Evolutionary conservation across 345 rosid genomes (phyloP), one percentile per base, ranked within the genome.

Genomic region (Firmiana major): DNA sequence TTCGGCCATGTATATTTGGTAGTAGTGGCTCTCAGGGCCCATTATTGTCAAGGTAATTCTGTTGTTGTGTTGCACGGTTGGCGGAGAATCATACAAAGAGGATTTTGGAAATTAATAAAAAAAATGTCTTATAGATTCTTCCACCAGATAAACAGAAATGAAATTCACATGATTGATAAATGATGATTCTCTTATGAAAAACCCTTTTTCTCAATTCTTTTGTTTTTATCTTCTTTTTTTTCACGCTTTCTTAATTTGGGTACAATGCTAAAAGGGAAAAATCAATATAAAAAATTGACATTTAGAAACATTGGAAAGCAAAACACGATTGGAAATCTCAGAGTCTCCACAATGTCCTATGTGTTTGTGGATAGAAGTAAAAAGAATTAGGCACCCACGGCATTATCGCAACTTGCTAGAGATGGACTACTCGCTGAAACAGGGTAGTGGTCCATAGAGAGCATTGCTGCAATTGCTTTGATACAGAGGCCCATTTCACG

Each of bases 331-430:
- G 19, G 58, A 19, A 53, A 53, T 53, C 22, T 17, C 9, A 19
- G 3, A 8, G 42, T 70, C 24, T 9, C 10, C 19, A 42, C 60
- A 16, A 17, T 51, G n/a, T 72, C 63, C 9, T n/a, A 11, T 26
- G 13, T 5, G 24, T 5, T 70, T 70, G 4, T 28, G 24, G 74
- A 49, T 49, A 28, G 43, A 36, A 72, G 34, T 21, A 72, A 55
- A 72, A 53, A 21, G 49, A 54, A n/a, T 54, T 63, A 15, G 75
- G 46, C 63, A 72, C 40, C 77, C 22, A 42, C 22, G n/a, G 54
- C 76, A 22, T 21, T 24, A 40, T 57, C 55, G 17, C n/a, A n/a
- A 64, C 46, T 1, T 9, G 28, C 3, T 11, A 26, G 13, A 70
- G n/a, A 70, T 43, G 57, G 43, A 71, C 9, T 26, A 19, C 13